Evolutionary conservation across 1,284 basidiomycete genomes (phyloP).

Genomic region (Cryptococcus maquisensis): DNA sequence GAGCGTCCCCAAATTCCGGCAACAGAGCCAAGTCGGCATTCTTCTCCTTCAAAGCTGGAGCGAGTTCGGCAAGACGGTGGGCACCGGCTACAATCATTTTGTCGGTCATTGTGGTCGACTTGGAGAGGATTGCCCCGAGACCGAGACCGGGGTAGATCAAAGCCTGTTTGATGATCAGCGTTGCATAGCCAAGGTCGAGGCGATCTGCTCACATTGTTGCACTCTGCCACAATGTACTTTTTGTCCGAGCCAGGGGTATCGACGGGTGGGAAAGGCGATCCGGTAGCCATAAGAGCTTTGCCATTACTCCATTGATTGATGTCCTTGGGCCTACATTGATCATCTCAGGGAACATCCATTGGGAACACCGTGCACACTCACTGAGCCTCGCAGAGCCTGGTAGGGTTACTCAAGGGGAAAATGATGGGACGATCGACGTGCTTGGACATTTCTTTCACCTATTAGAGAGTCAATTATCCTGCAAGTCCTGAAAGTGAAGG

Average conservation of each 20-base stretch:
- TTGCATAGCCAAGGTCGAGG: not conserved
- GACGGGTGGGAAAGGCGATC: conserved; percentile 74
- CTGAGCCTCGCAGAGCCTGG: conserved; percentile 63
- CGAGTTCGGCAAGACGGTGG: conserved; percentile 61
- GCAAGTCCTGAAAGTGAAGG: not conserved
- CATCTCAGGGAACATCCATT: not conserved
- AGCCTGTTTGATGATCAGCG: conserved; percentile 50
- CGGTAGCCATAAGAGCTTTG: conserved; percentile 70
- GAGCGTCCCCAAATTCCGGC: conserved; percentile 57
- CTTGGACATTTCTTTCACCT: conserved; percentile 62
- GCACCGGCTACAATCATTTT: conserved; percentile 60
- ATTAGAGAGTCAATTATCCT: not conserved
- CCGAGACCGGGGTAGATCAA: conserved; percentile 74
- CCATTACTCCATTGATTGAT: conserved; percentile 71
- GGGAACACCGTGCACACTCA: conserved; percentile 11
- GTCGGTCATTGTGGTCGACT: conserved; percentile 35
- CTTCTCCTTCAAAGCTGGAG: conserved; percentile 59
- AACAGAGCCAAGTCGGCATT: conserved; percentile 56
- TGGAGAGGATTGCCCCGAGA: conserved; percentile 60
- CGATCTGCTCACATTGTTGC: conserved; percentile 29
- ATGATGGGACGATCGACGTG: conserved; percentile 70
- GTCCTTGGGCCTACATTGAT: conserved; percentile 50
- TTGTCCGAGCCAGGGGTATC: conserved; percentile 56
- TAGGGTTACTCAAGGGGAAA: conserved; percentile 74
- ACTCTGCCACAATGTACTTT: conserved; percentile 54